A percentile compares a stretch with the other conserved stretches of the same genome.
phyloP scores from a whole-genome alignment of 495 filamentous ascomycete species.

The Chaetomium fimeti region DNA sequence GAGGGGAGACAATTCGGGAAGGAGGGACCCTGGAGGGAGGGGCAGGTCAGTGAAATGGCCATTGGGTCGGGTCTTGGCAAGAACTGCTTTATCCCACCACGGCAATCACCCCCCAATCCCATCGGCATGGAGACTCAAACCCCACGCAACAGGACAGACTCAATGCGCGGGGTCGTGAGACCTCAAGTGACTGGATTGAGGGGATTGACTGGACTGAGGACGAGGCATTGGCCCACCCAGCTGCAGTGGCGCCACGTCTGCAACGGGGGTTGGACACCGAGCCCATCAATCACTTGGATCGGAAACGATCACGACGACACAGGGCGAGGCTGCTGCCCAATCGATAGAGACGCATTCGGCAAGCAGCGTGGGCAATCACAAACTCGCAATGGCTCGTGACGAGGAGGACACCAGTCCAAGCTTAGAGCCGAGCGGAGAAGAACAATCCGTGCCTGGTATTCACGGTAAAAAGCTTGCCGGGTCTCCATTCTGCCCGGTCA shows the following conservation, averaged over 20 bases:
- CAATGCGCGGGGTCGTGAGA: slow-evolving; percentile 30
- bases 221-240: slow-evolving; percentile 39
- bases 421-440: not conserved
- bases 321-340: slow-evolving; percentile 22
- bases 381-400: not conserved
- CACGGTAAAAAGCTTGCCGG: not conserved
- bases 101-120: slow-evolving; percentile 21
- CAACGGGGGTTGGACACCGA: slow-evolving; percentile 42
- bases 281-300: slow-evolving; percentile 23
- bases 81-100: slow-evolving; percentile 19
- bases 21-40: slow-evolving; percentile 26
- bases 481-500: not conserved
- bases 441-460: not conserved
- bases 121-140: slow-evolving; percentile 22
- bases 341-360: slow-evolving; percentile 2
- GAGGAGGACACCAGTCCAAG: not conserved
- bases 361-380: slow-evolving; percentile 8
- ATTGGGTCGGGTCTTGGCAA: slow-evolving; percentile 28
- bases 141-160: slow-evolving; percentile 26
- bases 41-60: slow-evolving; percentile 19
- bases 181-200: slow-evolving; percentile 18
- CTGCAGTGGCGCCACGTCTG: slow-evolving; percentile 54
- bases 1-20: slow-evolving; percentile 3
- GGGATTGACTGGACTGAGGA: slow-evolving; percentile 15
- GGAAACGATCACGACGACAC: slow-evolving; percentile 32